Evolutionary conservation across 2,329 filamentous ascomycete genomes (phyloP).

Genomic region (Penicillium concentricum): DNA sequence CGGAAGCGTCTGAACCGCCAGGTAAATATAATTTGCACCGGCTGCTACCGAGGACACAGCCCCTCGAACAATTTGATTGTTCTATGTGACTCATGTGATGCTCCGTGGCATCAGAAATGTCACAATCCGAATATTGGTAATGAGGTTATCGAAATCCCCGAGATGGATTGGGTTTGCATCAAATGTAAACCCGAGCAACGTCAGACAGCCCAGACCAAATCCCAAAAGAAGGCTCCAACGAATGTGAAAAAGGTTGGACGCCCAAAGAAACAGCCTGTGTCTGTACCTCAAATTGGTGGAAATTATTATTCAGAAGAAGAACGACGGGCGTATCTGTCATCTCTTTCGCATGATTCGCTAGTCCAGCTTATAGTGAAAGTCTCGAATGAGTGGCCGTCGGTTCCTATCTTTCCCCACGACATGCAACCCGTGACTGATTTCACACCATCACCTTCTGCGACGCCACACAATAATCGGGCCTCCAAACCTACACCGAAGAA

Average conservation of each 20-base stretch:
- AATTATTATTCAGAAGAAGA: constrained; percentile 40
- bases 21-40: constrained; percentile 60
- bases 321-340: constrained; percentile 63
- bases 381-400: constrained; percentile 60
- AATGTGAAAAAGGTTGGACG: not conserved
- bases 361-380: constrained; percentile 65
- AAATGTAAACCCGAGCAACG: constrained; percentile 57
- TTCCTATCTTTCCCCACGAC: constrained; percentile 61
- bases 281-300: constrained; percentile 24
- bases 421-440: constrained; percentile 23
- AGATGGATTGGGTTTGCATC: constrained; percentile 70
- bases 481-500: not conserved
- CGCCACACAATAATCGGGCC: not conserved
- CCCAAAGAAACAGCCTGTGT: not conserved
- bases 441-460: not conserved
- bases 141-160: constrained; percentile 64
- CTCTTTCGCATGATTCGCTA: constrained; percentile 60
- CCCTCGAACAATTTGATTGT: constrained; percentile 76
- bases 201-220: constrained; percentile 36
- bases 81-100: constrained; percentile 79
- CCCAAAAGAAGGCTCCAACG: constrained; percentile 4
- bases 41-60: constrained; percentile 70
- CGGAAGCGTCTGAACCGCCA: constrained; percentile 55
- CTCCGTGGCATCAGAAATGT: constrained; percentile 77
- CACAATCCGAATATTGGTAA: constrained; percentile 74